Conservation (phyloP, 2,329 filamentous ascomycete species). For the Teratosphaeria epicoccoides region DNA sequence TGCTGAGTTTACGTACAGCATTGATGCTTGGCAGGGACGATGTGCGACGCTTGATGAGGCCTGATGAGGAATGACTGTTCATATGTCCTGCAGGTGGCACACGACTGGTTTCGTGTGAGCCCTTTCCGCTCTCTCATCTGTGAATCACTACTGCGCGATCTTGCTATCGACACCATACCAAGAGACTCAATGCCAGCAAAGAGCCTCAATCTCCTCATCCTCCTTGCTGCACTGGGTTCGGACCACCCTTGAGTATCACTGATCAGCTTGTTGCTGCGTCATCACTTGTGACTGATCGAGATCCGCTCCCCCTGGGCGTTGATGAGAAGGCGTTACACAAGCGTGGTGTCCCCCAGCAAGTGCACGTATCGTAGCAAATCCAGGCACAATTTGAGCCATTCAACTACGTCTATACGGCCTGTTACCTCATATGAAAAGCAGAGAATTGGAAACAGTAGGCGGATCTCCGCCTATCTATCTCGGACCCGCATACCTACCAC, state of each 20-base stretch:
- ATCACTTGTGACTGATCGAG: conserved; percentile 2
- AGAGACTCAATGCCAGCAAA: conserved; percentile 25
- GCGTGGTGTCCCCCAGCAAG: conserved; percentile 4
- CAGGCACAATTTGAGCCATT: not conserved
- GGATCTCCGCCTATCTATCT: not conserved
- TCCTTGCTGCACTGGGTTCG: conserved; percentile 23
- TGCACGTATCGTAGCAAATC: conserved; percentile 5
- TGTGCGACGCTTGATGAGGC: not conserved
- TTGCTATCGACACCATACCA: not conserved
- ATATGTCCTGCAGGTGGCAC: not conserved
- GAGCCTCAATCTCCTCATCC: conserved; percentile 25
- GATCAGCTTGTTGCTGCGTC: conserved; percentile 5
- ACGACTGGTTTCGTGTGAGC: not conserved
- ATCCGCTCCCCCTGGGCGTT: conserved; percentile 4
- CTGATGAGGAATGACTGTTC: not conserved
- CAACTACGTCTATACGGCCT: not conserved
- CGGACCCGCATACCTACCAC: not conserved
- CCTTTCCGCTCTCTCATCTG: not conserved
- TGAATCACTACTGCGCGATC: not conserved
- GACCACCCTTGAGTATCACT: conserved; percentile 16
- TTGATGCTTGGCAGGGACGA: not conserved
- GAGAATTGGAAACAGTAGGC: not conserved
- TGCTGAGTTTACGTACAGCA: conserved; percentile 12
- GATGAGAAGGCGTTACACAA: not conserved
- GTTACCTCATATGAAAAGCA: not conserved